Percentiles rank a stretch among this genome's conserved stretches.
Conservation (phyloP, 1,284 basidiomycete species). For the Testicularia cyperi region DNA sequence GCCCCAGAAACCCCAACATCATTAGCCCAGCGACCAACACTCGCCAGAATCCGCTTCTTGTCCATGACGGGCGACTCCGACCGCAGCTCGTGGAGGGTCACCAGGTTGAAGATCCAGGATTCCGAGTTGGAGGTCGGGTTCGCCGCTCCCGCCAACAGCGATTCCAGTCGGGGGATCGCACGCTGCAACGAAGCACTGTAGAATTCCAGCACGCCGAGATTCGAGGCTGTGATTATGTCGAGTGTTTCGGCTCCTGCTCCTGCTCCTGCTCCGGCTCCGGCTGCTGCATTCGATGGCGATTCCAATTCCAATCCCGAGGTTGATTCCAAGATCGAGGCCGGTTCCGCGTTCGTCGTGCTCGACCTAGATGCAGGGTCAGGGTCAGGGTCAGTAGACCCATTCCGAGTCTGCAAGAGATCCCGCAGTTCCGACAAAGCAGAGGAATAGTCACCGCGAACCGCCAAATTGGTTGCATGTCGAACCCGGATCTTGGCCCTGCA, state of each 20-base stretch:
- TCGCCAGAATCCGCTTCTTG: conserved; percentile 20
- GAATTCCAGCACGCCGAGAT: conserved; percentile 9
- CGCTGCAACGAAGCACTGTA: conserved; percentile 19
- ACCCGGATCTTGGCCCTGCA: too few species aligned
- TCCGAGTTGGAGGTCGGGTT: conserved; percentile 7
- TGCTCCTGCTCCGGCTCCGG: not conserved
- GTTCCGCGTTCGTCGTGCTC: too few species aligned
- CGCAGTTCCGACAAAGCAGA: too few species aligned
- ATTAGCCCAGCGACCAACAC: conserved; percentile 20
- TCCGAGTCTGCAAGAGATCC: too few species aligned
- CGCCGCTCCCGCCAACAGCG: conserved; percentile 2
- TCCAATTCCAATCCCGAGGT: too few species aligned
- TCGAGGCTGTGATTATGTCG: not conserved
- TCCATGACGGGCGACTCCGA: conserved; percentile 9
- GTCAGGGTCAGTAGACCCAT: too few species aligned
- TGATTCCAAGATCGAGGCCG: too few species aligned
- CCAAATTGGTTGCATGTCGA: too few species aligned
- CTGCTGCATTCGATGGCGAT: not conserved
- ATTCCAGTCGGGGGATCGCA: conserved; percentile 17
- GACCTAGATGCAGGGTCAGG: too few species aligned
- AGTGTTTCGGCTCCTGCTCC: not conserved
- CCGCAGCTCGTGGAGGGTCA: conserved; percentile 44
- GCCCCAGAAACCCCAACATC: conserved; percentile 16
- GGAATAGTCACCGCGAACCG: too few species aligned
- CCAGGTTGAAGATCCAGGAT: conserved; percentile 40